These are phyloP conservation scores for Saccharum officinarum DNA, from an alignment of 176 grass and related monocot species.

Conservation along the genomic window DNA sequence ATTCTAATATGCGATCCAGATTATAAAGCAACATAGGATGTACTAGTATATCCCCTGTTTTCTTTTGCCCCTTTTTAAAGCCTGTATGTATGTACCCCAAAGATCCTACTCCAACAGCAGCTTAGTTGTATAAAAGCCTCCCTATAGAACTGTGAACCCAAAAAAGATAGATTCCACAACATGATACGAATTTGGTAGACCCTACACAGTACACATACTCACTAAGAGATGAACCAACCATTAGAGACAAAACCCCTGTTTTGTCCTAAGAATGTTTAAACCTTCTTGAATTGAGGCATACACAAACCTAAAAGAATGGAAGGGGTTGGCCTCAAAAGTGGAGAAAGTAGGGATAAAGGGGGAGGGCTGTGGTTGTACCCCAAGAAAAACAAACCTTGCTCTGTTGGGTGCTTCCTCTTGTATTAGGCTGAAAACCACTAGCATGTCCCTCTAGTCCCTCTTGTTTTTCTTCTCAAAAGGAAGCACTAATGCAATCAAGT, in stretches of 20 bases:
- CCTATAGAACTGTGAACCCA: constrained; percentile 22
- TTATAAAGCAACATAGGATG: constrained; percentile 5
- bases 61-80: not conserved
- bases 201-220: constrained; percentile 2
- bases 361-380: constrained; percentile 36
- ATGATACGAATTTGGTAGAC: constrained; percentile 27
- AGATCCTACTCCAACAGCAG: constrained; percentile 6
- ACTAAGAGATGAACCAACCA: constrained; percentile 46
- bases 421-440: constrained; percentile 48
- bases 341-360: constrained; percentile 84
- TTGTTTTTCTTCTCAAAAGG: constrained; percentile 62
- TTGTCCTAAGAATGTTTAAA: constrained; percentile 94
- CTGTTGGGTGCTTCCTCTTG: constrained; percentile 86
- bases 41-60: constrained; percentile 5
- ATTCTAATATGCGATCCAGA: not conserved
- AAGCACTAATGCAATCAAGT: constrained; percentile 49
- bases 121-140: constrained; percentile 33
- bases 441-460: constrained; percentile 1
- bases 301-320: constrained; percentile 60
- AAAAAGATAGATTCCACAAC: constrained; percentile 23
- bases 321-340: constrained; percentile 89
- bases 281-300: constrained; percentile 60
- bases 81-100: constrained; percentile 4
- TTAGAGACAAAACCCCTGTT: constrained; percentile 82
- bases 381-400: constrained; percentile 48